phyloP scores from a whole-genome alignment of 306 rosid species.

The Rosa lucieae region DNA sequence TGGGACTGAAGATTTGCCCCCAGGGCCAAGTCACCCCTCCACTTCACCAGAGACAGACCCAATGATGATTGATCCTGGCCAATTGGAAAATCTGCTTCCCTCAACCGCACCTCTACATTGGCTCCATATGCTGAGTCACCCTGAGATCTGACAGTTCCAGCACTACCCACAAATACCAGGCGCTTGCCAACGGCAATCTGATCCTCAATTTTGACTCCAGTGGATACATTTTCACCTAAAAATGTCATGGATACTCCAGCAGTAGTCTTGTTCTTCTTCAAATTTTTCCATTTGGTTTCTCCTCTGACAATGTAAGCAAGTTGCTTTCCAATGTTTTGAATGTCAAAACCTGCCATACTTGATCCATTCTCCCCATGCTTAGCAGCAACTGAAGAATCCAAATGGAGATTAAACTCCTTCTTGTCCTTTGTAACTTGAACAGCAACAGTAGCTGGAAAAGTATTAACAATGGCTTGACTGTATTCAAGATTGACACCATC shows the following conservation, averaged over 20 bases:
- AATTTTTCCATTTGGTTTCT: constrained; percentile 78
- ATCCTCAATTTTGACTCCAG: constrained; percentile 92
- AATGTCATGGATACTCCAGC: constrained; percentile 87
- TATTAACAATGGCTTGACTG: constrained; percentile 57
- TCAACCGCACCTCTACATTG: constrained; percentile 81
- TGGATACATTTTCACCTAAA: constrained; percentile 80
- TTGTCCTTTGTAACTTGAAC: constrained; percentile 96
- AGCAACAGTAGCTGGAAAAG: constrained; percentile 70
- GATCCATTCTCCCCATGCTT: constrained; percentile 89
- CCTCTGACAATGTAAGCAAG: constrained; percentile 61
- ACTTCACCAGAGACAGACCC: constrained; percentile 87
- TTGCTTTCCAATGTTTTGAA: constrained; percentile 64
- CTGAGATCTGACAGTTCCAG: constrained; percentile 82
- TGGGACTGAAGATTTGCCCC: constrained; percentile 90
- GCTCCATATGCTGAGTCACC: constrained; percentile 88
- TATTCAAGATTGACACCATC: constrained; percentile 95
- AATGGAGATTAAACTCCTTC: constrained; percentile 88
- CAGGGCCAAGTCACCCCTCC: constrained; percentile 88
- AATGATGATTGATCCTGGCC: constrained; percentile 94
- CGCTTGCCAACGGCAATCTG: constrained; percentile 90
- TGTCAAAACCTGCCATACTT: constrained; percentile 95
- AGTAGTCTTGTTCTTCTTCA: constrained; percentile 77
- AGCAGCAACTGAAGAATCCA: constrained; percentile 91
- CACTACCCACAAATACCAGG: constrained; percentile 72
- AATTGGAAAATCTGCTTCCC: constrained; percentile 95